A percentile compares a stretch with the other conserved stretches of the same genome.
phyloP scores from a whole-genome alignment of 345 rosid genomes.

The Salix viminalis region DNA sequence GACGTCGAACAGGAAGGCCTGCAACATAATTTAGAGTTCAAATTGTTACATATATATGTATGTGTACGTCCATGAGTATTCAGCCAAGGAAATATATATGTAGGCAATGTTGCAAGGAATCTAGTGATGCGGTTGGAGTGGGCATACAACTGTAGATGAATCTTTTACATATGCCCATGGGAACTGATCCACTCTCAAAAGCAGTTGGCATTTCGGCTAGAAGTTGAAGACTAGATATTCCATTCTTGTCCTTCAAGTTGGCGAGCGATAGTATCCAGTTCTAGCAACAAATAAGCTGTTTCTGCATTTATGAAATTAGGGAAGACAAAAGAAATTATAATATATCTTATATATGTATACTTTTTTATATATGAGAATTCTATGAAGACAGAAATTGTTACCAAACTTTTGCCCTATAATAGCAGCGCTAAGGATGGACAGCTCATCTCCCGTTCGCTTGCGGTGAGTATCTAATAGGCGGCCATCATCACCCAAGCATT shows the following conservation, averaged over 20 bases:
- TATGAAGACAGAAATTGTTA: background rate
- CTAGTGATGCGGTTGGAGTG: no score
- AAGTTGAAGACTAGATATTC: constrained; percentile 16
- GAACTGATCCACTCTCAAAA: background rate
- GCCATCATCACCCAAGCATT: background rate
- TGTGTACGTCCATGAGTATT: no score
- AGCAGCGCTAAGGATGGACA: constrained; percentile 26
- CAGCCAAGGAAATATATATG: no score
- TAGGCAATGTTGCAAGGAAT: no score
- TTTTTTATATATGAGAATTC: no score
- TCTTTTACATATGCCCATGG: background rate
- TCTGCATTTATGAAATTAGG: background rate
- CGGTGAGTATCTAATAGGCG: accelerated
- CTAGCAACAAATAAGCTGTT: constrained; percentile 16
- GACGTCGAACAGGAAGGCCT: no score
- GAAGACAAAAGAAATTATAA: background rate
- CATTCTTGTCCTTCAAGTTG: background rate
- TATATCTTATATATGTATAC: no score
- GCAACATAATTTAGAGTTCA: no score
- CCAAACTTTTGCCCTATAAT: constrained; percentile 23
- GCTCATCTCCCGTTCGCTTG: background rate
- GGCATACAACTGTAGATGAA: constrained; percentile 10
- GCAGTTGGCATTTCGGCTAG: constrained; percentile 13
- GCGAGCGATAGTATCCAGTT: background rate
- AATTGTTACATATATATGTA: no score